Conservation (phyloP, 202 grass and related monocot species). For the Saccharum hybrid region DNA sequence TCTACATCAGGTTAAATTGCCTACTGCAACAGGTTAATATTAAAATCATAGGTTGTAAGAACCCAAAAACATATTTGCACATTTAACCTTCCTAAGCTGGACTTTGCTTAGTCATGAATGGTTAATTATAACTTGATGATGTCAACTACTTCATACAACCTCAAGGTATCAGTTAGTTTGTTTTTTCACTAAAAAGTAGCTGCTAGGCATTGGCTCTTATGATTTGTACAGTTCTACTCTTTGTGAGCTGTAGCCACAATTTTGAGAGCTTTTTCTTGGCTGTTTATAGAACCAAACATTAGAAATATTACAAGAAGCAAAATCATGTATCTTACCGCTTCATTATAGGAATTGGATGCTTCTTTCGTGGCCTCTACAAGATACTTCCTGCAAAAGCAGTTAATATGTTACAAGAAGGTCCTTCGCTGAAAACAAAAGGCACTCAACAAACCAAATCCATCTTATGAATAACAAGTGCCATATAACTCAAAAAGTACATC, state of each 20-base stretch:
- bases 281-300: not conserved
- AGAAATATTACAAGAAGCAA: not conserved
- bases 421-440: slow-evolving; percentile 30
- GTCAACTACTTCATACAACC: not conserved
- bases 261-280: not conserved
- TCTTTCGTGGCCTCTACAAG: slow-evolving; percentile 95
- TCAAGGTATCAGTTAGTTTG: slow-evolving; percentile 18
- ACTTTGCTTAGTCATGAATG: not conserved
- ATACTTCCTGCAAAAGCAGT: slow-evolving; percentile 76
- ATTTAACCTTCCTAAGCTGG: not conserved
- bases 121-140: slow-evolving; percentile 26
- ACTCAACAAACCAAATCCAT: not conserved
- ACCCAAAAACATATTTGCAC: not conserved
- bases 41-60: not conserved
- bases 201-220: slow-evolving; percentile 3
- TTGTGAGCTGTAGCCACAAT: not conserved
- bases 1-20: not conserved
- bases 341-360: slow-evolving; percentile 94
- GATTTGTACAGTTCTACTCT: not conserved
- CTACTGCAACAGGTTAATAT: not conserved
- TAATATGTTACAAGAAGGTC: slow-evolving; percentile 27
- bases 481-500: slow-evolving; percentile 7
- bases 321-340: slow-evolving; percentile 63
- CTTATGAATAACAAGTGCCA: not conserved
- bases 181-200: not conserved